Evolutionary conservation across 139 green algal species (phyloP), one percentile per base, ranked within the genome.

Genomic region (Chlorella vulgaris): DNA sequence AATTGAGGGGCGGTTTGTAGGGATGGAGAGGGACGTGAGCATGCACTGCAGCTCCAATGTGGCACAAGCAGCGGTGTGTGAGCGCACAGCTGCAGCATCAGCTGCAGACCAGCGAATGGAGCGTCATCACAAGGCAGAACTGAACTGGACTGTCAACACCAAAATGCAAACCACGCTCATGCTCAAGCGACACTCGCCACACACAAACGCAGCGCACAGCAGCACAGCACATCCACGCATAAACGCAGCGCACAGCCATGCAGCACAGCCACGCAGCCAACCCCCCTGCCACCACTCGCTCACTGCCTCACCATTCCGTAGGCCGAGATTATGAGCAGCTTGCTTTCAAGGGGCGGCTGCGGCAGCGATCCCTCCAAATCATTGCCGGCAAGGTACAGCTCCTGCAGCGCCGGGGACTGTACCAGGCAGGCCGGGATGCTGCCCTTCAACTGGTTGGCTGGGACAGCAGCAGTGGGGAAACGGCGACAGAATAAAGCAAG

Each of bases 321-420:
- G 24, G 73, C 73, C 7, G 73, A 79, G 36, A 79, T 55, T 33
- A 79, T 79, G 24, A 79, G 26, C 3, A 79, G 73, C 13, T 13
- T 22, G 73, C 35, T 55, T 50, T 4, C 53, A 22, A 53, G 73
- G 6, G 51, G 53, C 51, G 73, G 73, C 53, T 33, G 26, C 35
- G 73, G 53, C 73, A 79, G 73, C 24, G 33, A 2, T 3, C 73
- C 73, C 24, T 26, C 31, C 35, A 79, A 53, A 26, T 28, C 47
- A 53, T 79, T 79, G 73, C n/a, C 51, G 35, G 33, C 58, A 3
- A 79, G 73, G 51, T 79, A 79, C 7, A 79, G 73, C 53, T 79
- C 73, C 36, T 79, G 73, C 22, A 79, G 35, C 10, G 73, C 10
- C 2, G 73, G 51, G 2, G 73, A 38, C 35, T 68, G 8, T 4